phyloP scores from a whole-genome alignment of 345 rosid genomes.

The Physaria fendleri region DNA sequence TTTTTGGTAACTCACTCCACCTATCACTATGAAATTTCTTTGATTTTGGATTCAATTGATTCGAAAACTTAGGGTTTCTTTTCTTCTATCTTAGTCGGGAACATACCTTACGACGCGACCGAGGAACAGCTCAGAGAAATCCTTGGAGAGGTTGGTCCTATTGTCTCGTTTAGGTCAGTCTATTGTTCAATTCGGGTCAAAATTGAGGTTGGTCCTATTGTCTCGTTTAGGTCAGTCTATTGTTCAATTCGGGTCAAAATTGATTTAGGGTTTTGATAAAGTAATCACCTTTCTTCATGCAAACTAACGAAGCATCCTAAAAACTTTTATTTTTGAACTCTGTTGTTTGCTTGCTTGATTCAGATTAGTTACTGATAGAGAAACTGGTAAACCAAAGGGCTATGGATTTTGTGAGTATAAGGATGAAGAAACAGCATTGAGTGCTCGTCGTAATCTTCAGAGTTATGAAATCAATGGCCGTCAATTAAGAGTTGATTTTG shows the following conservation, averaged over 20 bases:
- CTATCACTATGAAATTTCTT: not conserved
- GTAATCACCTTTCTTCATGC: not conserved
- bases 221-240: constrained; percentile 82
- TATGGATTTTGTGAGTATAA: constrained; percentile 98
- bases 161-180: constrained; percentile 90
- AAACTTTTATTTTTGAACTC: not conserved
- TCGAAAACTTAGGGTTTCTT: not conserved
- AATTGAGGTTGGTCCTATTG: constrained; percentile 89
- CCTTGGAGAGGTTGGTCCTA: constrained; percentile 97
- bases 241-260: not conserved
- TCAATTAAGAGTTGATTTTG: constrained; percentile 95
- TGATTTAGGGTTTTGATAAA: constrained; percentile 7
- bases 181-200: not conserved
- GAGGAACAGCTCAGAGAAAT: constrained; percentile 97
- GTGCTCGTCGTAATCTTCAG: constrained; percentile 98
- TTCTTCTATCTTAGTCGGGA: constrained; percentile 60
- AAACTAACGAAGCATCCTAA: too few species aligned
- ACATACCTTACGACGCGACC: constrained; percentile 95
- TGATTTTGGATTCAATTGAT: not conserved
- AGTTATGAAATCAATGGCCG: constrained; percentile 92
- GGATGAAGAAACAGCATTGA: constrained; percentile 95
- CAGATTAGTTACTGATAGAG: constrained; percentile 93
- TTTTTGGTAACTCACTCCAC: constrained; percentile 65
- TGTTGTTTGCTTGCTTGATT: constrained; percentile 20
- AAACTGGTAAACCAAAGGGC: constrained; percentile 98